Evolutionary conservation across 352 stramenopile species (phyloP).

Genomic region (Hyaloperonospora arabidopsidis): DNA sequence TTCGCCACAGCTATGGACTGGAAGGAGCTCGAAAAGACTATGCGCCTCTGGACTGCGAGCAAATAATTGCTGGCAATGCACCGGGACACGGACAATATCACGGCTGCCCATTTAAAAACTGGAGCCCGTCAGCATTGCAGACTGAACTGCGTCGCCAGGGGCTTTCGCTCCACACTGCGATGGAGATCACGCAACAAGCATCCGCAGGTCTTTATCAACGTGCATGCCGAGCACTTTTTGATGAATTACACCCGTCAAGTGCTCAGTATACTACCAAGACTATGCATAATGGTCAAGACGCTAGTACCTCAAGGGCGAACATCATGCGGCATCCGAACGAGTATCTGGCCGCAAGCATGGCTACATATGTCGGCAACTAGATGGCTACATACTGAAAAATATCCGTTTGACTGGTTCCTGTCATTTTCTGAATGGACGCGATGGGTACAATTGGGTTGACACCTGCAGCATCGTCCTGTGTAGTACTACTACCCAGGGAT

Average conservation of each 20-base stretch:
- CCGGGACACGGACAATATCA: slow-evolving; percentile 67
- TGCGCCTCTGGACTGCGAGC: slow-evolving; percentile 41
- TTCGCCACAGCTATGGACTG: slow-evolving; percentile 81
- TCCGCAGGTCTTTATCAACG: slow-evolving; percentile 28
- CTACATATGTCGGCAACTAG: slow-evolving; percentile 5
- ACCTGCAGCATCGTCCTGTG: background rate
- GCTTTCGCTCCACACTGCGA: slow-evolving; percentile 11
- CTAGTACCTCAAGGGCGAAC: background rate
- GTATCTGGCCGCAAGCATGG: slow-evolving; percentile 43
- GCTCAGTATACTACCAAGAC: slow-evolving; percentile 10
- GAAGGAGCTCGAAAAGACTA: slow-evolving; percentile 75
- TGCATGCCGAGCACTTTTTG: slow-evolving; percentile 48
- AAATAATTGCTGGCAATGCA: slow-evolving; percentile 40
- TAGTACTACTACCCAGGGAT: slow-evolving; percentile 15
- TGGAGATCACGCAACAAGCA: slow-evolving; percentile 31
- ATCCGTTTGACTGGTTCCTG: slow-evolving; percentile 16
- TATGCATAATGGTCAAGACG: too few relatives aligned
- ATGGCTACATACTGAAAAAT: slow-evolving; percentile 15
- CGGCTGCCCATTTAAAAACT: slow-evolving; percentile 78
- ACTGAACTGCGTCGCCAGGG: slow-evolving; percentile 34
- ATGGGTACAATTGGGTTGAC: slow-evolving; percentile 7
- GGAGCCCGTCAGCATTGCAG: slow-evolving; percentile 38
- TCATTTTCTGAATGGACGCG: slow-evolving; percentile 4
- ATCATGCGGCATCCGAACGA: slow-evolving; percentile 45
- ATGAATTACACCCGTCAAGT: slow-evolving; percentile 32